Percentiles rank a stretch among this genome's conserved stretches.
Evolutionary conservation across 192 early-diverging fungal genomes (phyloP).

Genomic region (Cetraspora pellucida): DNA sequence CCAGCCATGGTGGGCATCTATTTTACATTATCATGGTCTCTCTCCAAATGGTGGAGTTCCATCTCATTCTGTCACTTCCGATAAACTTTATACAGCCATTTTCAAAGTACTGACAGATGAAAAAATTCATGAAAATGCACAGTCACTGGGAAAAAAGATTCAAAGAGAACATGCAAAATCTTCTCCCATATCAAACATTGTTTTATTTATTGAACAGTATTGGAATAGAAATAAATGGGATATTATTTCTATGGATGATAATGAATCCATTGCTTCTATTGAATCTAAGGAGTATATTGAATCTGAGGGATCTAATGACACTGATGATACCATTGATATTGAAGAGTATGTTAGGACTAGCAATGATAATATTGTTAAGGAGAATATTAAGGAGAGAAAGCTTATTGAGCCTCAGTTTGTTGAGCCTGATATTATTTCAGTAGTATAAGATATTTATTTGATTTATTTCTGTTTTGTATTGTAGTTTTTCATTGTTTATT

Average conservation of each 20-base stretch:
- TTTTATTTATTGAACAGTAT: conserved; percentile 1
- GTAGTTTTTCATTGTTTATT: too few relatives aligned
- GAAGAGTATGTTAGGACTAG: too few relatives aligned
- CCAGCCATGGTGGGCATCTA: conserved; percentile 24
- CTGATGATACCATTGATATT: too few relatives aligned
- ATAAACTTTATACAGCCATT: not conserved
- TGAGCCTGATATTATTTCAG: too few relatives aligned
- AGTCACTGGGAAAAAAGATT: not conserved
- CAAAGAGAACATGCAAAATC: not conserved
- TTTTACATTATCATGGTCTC: not conserved
- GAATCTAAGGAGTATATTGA: too few relatives aligned
- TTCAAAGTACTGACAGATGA: not conserved
- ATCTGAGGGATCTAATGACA: too few relatives aligned
- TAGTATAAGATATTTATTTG: too few relatives aligned
- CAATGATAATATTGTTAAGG: too few relatives aligned
- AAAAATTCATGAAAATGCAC: not conserved
- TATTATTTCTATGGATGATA: not conserved
- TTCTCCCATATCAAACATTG: conserved; percentile 1
- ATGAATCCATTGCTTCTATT: not conserved
- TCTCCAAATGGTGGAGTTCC: not conserved
- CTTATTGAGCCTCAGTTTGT: too few relatives aligned
- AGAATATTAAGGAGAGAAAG: too few relatives aligned
- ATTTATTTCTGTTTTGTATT: too few relatives aligned
- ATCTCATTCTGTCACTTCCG: not conserved
- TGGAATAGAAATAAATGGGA: not conserved